Conservation (phyloP, 2,329 filamentous ascomycete species). For the Lasiodiplodia sp. region DNA sequence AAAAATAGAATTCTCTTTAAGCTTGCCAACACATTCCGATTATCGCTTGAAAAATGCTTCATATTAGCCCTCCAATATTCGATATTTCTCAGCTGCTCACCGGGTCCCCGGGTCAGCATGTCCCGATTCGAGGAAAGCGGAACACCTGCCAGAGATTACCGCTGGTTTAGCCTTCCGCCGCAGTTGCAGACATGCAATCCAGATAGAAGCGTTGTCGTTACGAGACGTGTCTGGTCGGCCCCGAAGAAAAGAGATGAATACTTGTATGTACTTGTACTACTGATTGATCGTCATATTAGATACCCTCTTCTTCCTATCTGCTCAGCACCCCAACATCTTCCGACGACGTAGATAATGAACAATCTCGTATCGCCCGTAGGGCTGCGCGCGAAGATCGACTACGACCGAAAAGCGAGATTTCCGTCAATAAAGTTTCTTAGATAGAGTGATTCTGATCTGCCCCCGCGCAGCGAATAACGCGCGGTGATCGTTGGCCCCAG, state of each 20-base stretch:
- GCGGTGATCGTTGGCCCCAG: not conserved
- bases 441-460: not conserved
- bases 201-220: not conserved
- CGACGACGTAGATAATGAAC: not conserved
- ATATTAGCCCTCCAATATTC: not conserved
- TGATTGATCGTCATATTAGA: no score
- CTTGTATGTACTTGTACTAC: no score
- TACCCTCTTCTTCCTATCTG: not conserved
- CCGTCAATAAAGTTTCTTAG: not conserved
- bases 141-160: not conserved
- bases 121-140: not conserved
- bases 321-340: not conserved
- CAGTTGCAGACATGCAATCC: not conserved
- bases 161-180: not conserved
- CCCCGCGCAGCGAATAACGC: not conserved
- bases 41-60: not conserved
- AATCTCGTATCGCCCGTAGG: not conserved
- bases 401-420: not conserved
- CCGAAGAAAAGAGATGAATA: not conserved
- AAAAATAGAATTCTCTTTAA: not conserved
- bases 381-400: not conserved
- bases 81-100: not conserved
- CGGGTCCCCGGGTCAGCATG: no score
- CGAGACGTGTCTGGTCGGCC: not conserved
- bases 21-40: slow-evolving; percentile 18